These are phyloP conservation scores for Thalassiosira delicatula DNA, from an alignment of 352 stramenopile genomes.

Conservation along the genomic window DNA sequence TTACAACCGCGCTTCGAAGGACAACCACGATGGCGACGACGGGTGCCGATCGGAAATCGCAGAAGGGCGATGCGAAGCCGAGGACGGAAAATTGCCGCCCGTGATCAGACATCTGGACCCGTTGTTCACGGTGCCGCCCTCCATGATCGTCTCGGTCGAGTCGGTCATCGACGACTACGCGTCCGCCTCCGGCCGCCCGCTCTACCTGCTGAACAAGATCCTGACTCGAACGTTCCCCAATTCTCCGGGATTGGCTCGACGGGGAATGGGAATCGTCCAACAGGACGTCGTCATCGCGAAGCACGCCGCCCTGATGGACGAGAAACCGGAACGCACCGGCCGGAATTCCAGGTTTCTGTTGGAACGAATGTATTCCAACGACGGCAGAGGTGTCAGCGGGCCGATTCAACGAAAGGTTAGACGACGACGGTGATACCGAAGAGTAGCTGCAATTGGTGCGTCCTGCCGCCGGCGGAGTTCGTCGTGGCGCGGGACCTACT, in stretches of 20 bases:
- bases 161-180: constrained; percentile 41
- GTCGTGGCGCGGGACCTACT: too few species aligned
- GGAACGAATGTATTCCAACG: constrained; percentile 9
- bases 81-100: neutral
- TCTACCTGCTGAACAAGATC: constrained; percentile 32
- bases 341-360: constrained; percentile 25
- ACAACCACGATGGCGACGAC: neutral
- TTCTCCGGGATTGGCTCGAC: constrained; percentile 7
- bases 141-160: constrained; percentile 41
- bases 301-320: constrained; percentile 46
- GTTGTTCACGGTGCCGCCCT: constrained; percentile 55
- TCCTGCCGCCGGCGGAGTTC: too few species aligned
- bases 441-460: too few species aligned
- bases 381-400: too few species aligned
- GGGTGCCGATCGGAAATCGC: neutral
- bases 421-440: too few species aligned
- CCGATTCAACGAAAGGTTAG: too few species aligned
- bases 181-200: neutral
- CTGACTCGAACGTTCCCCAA: constrained; percentile 14
- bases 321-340: constrained; percentile 16
- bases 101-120: constrained; percentile 43
- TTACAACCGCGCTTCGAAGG: neutral
- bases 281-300: constrained; percentile 59
- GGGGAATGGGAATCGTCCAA: constrained; percentile 45
- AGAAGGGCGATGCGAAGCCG: neutral